These are phyloP conservation scores for Trichoderma pleuroti DNA, from an alignment of 2,329 filamentous ascomycete genomes.

Conservation along the genomic window DNA sequence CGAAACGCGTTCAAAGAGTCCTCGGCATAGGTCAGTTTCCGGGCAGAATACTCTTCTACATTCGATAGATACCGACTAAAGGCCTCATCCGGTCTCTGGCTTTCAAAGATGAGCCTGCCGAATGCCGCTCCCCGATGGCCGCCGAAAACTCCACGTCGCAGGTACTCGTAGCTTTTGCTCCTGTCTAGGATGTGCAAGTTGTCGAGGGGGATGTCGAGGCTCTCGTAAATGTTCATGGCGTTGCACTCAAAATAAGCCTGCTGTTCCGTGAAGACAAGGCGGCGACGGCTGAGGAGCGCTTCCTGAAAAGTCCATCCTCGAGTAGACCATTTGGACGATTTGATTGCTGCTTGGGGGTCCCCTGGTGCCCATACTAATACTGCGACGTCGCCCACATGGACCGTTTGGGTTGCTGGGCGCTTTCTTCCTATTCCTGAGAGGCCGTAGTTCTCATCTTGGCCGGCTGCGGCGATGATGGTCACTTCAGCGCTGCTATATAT, in stretches of 20 bases:
- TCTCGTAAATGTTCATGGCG: not conserved
- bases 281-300: not conserved
- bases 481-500: not conserved
- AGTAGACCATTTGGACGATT: not conserved
- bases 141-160: not conserved
- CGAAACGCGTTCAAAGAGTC: not conserved
- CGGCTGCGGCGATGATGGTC: not conserved
- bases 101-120: not conserved
- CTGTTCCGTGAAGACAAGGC: not conserved
- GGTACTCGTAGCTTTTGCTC: not conserved
- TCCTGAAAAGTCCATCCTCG: not conserved
- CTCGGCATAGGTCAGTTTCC: not conserved
- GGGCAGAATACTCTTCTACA: not conserved
- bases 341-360: not conserved
- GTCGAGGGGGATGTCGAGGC: not conserved
- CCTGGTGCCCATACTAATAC: not conserved
- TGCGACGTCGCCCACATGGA: not conserved
- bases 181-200: not conserved
- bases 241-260: not conserved
- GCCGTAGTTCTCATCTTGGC: not conserved
- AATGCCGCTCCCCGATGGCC: not conserved
- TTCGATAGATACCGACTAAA: not conserved
- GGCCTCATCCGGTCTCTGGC: not conserved
- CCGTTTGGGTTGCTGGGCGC: not conserved
- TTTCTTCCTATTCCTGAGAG: not conserved